Percentiles rank a stretch among this genome's conserved stretches.
These are phyloP conservation scores for Saturnispora besseyi DNA, from an alignment of 805 yeast genomes.

Conservation along the genomic window DNA sequence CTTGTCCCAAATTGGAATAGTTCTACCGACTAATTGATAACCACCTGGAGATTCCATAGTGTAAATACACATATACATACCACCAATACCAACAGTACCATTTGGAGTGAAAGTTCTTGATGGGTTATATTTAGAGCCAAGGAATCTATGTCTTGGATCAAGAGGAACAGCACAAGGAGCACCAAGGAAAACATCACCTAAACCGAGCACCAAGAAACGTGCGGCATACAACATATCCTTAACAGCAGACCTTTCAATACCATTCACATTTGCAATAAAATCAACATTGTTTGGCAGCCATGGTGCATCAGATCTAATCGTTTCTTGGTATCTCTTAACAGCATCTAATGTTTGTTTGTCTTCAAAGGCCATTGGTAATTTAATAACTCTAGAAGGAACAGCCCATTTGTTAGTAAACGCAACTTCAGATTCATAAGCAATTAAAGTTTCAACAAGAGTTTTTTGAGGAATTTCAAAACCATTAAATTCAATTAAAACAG, in stretches of 20 bases:
- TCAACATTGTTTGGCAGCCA: slow-evolving; percentile 98
- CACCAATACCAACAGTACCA: slow-evolving; percentile 97
- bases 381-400: slow-evolving; percentile 73
- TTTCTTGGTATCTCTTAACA: slow-evolving; percentile 84
- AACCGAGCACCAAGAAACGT: slow-evolving; percentile 82
- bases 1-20: slow-evolving; percentile 97
- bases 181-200: slow-evolving; percentile 95
- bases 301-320: slow-evolving; percentile 88
- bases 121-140: slow-evolving; percentile 94
- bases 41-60: slow-evolving; percentile 99
- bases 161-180: slow-evolving; percentile 98
- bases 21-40: slow-evolving; percentile 91
- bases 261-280: slow-evolving; percentile 84
- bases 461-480: slow-evolving; percentile 53
- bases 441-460: slow-evolving; percentile 50
- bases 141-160: slow-evolving; percentile 88
- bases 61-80: slow-evolving; percentile 97
- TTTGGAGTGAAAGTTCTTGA: slow-evolving; percentile 93
- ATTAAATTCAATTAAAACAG: slow-evolving; percentile 82
- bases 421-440: slow-evolving; percentile 70
- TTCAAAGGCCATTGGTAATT: slow-evolving; percentile 94
- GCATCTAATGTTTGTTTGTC: slow-evolving; percentile 84
- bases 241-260: slow-evolving; percentile 64
- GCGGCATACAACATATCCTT: slow-evolving; percentile 83
- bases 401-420: slow-evolving; percentile 73